phyloP scores from a whole-genome alignment of 306 rosid species.

The Vigna nakashimae region DNA sequence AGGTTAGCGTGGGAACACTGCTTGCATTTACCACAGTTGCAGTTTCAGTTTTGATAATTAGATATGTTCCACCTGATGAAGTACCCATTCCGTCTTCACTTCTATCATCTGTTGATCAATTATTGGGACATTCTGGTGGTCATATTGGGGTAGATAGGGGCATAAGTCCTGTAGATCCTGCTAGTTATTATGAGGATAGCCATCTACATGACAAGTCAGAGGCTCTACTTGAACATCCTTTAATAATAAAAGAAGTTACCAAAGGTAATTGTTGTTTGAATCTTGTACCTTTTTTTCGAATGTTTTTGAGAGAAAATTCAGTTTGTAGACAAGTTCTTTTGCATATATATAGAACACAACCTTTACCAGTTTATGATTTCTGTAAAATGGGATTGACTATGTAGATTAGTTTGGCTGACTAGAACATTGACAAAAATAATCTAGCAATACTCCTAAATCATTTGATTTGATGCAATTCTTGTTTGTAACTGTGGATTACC shows the following conservation, averaged over 20 bases:
- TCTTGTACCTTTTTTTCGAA: constrained; percentile 7
- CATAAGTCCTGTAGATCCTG: constrained; percentile 40
- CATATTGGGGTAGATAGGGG: constrained; percentile 43
- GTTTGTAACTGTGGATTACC: neutral
- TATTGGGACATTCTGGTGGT: constrained; percentile 46
- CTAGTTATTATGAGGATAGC: constrained; percentile 45
- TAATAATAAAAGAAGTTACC: constrained; percentile 52
- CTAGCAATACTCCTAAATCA: neutral
- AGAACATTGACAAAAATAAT: neutral
- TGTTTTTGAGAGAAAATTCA: constrained; percentile 14
- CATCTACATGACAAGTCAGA: constrained; percentile 47
- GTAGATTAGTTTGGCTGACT: constrained; percentile 17
- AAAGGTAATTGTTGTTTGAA: constrained; percentile 51
- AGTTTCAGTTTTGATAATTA: constrained; percentile 74
- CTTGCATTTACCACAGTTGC: constrained; percentile 75
- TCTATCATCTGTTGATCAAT: constrained; percentile 49
- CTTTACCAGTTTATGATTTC: constrained; percentile 14
- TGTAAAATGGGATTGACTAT: neutral
- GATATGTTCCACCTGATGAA: constrained; percentile 79
- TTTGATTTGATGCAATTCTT: constrained; percentile 7
- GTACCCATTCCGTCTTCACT: constrained; percentile 63
- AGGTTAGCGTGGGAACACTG: constrained; percentile 82
- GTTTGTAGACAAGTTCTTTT: constrained; percentile 5
- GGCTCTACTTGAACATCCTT: constrained; percentile 56
- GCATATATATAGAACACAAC: constrained; percentile 10